Evolutionary conservation across 2,329 filamentous ascomycete species (phyloP).

Genomic region (Phoma sp.): DNA sequence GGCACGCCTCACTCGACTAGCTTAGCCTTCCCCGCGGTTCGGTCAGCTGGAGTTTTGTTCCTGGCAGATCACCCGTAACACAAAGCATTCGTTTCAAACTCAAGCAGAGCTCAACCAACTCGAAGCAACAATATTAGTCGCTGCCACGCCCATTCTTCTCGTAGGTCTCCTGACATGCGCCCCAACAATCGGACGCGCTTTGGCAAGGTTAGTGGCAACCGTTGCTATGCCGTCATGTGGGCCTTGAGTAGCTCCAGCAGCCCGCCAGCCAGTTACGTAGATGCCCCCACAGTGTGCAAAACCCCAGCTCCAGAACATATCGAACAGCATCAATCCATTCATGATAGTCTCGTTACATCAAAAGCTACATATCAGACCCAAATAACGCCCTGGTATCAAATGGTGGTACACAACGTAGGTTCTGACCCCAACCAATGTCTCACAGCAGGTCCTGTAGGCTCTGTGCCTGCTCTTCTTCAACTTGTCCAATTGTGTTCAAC

Average conservation of each 20-base stretch:
- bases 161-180: neutral
- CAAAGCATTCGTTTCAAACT: neutral
- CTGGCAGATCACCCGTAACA: slow-evolving; percentile 7
- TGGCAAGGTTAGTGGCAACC: slow-evolving; percentile 2
- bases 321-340: slow-evolving; percentile 13
- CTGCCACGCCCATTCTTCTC: neutral
- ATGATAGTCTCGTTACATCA: slow-evolving; percentile 14
- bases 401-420: slow-evolving; percentile 35
- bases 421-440: neutral
- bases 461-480: neutral
- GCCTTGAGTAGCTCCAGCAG: slow-evolving; percentile 15
- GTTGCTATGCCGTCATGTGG: slow-evolving; percentile 28
- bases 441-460: neutral
- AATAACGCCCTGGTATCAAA: slow-evolving; percentile 41
- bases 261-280: slow-evolving; percentile 20
- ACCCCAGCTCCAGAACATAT: neutral
- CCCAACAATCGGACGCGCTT: neutral
- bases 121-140: too few species aligned
- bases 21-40: slow-evolving; percentile 14
- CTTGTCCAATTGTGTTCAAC: neutral
- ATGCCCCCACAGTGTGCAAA: slow-evolving; percentile 17
- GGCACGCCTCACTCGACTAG: slow-evolving; percentile 2
- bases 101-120: neutral
- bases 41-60: slow-evolving; percentile 7
- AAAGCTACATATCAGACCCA: slow-evolving; percentile 8